A percentile compares a stretch with the other conserved stretches of the same genome.
Evolutionary conservation across 805 yeast genomes (phyloP).

Genomic region (Phaffomyces antillensis): DNA sequence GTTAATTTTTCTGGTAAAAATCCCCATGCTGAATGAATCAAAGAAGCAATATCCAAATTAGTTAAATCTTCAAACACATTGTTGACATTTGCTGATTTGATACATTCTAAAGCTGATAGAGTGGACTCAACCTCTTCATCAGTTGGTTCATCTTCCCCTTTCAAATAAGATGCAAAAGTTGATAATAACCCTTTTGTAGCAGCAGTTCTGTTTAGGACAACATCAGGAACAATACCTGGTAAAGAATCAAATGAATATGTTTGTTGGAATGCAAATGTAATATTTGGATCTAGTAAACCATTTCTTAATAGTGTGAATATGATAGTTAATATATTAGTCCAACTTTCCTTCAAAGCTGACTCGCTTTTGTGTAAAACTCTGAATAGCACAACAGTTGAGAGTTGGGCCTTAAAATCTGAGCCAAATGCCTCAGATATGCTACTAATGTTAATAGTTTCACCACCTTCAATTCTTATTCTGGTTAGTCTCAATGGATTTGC

Average conservation of each 20-base stretch:
- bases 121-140: conserved; percentile 90
- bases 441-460: conserved; percentile 55
- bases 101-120: conserved; percentile 73
- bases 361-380: conserved; percentile 59
- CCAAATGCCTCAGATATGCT: conserved; percentile 82
- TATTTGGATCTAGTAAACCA: conserved; percentile 60
- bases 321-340: conserved; percentile 56
- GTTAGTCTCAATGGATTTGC: conserved; percentile 15
- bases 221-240: conserved; percentile 59
- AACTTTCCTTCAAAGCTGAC: conserved; percentile 36
- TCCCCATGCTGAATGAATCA: conserved; percentile 28
- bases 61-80: conserved; percentile 46
- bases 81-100: conserved; percentile 58
- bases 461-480: conserved; percentile 21
- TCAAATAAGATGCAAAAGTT: conserved; percentile 85
- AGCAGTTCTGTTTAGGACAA: conserved; percentile 53
- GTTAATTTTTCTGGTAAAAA: conserved; percentile 28
- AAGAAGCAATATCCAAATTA: background rate
- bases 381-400: conserved; percentile 80
- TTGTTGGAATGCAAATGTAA: conserved; percentile 59
- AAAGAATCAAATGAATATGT: conserved; percentile 45
- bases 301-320: conserved; percentile 63
- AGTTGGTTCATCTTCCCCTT: conserved; percentile 93
- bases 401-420: conserved; percentile 83
- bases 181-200: conserved; percentile 79